A percentile compares a stretch with the other conserved stretches of the same genome.
Conservation (phyloP, 208 protist species). For the Zelonia costaricensis region DNA sequence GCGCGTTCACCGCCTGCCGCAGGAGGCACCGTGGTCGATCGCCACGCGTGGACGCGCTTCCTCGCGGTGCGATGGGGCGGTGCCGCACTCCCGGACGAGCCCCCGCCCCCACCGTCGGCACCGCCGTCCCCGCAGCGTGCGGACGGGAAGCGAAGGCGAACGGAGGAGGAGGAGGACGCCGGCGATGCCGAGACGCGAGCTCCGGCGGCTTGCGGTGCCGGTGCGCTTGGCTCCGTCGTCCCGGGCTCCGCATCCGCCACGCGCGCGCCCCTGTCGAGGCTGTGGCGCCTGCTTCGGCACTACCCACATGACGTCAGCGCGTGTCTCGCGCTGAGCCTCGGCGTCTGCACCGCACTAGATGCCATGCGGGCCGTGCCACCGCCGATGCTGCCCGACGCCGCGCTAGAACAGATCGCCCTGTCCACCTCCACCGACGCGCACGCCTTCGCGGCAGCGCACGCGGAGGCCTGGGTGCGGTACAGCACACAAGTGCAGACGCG, state of each 20-base stretch:
- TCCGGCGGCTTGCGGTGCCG: too few species aligned
- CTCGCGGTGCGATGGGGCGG: slow-evolving; percentile 9
- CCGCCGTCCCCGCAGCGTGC: background rate
- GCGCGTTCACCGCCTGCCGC: background rate
- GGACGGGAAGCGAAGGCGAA: too few species aligned
- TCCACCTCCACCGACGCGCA: background rate
- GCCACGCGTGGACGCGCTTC: background rate
- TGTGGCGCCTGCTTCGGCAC: slow-evolving; percentile 12
- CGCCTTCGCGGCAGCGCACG: background rate
- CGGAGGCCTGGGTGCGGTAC: slow-evolving; percentile 16
- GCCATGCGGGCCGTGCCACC: slow-evolving; percentile 17
- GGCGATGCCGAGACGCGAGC: too few species aligned
- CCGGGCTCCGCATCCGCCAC: too few species aligned
- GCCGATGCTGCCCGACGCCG: slow-evolving; percentile 3
- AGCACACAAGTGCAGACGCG: background rate
- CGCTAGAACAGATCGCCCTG: slow-evolving; percentile 8
- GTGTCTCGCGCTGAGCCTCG: slow-evolving; percentile 18
- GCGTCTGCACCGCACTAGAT: slow-evolving; percentile 7
- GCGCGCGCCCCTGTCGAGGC: background rate
- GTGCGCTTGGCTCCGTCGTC: too few species aligned
- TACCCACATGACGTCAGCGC: slow-evolving; percentile 25
- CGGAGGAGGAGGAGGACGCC: too few species aligned
- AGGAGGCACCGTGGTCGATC: background rate
- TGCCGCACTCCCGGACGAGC: background rate
- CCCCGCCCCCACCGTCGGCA: background rate